Evolutionary conservation across 2,329 filamentous ascomycete species (phyloP).

Genomic region (Diplocarpon rosae): DNA sequence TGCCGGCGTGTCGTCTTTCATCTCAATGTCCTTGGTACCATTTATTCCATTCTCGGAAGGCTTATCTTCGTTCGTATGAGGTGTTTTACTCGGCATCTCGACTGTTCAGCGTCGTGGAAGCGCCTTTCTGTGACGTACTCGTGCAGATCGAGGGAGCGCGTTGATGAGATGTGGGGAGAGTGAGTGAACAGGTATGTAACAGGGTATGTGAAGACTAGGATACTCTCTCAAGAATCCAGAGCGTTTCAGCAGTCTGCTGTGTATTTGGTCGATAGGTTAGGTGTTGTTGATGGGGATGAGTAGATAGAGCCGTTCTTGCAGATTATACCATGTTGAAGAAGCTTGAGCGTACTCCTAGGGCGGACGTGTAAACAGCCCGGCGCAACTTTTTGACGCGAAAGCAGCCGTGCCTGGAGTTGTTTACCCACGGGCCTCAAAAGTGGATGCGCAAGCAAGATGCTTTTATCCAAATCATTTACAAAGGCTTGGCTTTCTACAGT

Average conservation of each 20-base stretch:
- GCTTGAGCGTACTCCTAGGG: constrained; percentile 10
- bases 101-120: constrained; percentile 16
- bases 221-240: background rate
- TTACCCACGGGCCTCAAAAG: constrained; percentile 1
- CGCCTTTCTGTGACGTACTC: constrained; percentile 22
- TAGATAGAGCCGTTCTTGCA: constrained; percentile 9
- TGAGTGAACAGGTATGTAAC: background rate
- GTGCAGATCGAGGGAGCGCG: constrained; percentile 18
- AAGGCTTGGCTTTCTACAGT: no score
- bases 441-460: background rate
- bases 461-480: no score
- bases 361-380: constrained; percentile 1
- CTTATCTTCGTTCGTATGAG: constrained; percentile 54
- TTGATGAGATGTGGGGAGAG: constrained; percentile 8
- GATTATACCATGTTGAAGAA: constrained; percentile 17
- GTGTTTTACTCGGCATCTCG: constrained; percentile 61
- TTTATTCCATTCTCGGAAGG: constrained; percentile 56
- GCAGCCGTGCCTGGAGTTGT: constrained; percentile 1
- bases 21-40: constrained; percentile 58
- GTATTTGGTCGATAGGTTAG: constrained; percentile 5
- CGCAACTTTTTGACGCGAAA: constrained; percentile 4
- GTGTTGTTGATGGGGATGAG: constrained; percentile 9
- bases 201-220: background rate
- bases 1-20: constrained; percentile 52
- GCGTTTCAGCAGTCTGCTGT: constrained; percentile 4